These are phyloP conservation scores for Penicillium diatomitis DNA, from an alignment of 495 filamentous ascomycete genomes.

Conservation along the genomic window DNA sequence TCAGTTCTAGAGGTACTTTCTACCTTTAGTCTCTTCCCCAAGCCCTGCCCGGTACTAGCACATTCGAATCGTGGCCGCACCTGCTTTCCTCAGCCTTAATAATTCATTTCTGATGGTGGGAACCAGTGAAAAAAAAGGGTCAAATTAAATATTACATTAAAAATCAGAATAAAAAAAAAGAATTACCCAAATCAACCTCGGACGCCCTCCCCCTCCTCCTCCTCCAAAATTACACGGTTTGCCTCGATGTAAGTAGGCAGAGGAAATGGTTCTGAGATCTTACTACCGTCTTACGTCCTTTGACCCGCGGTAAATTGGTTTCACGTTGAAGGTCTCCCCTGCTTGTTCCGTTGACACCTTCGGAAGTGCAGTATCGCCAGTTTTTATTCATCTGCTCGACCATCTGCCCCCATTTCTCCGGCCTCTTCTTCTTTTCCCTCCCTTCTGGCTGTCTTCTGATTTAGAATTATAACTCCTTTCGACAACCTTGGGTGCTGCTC, in stretches of 20 bases:
- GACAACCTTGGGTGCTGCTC: too few relatives aligned
- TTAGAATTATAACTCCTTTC: too few relatives aligned
- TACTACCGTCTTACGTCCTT: slow-evolving; percentile 2
- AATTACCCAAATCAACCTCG: too few relatives aligned
- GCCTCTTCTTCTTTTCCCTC: slow-evolving; percentile 1
- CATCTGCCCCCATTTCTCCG: slow-evolving; percentile 6
- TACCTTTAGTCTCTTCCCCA: not conserved
- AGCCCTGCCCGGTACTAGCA: not conserved
- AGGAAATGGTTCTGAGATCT: not conserved
- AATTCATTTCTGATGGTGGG: not conserved
- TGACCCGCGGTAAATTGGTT: slow-evolving; percentile 20
- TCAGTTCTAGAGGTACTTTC: too few relatives aligned
- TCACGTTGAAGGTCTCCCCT: slow-evolving; percentile 3
- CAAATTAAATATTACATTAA: too few relatives aligned
- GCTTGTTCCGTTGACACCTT: slow-evolving; percentile 2
- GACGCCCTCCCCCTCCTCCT: not conserved
- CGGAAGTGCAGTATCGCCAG: slow-evolving; percentile 12
- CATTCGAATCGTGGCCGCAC: too few relatives aligned
- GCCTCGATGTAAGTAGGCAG: too few relatives aligned
- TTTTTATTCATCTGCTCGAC: slow-evolving; percentile 10
- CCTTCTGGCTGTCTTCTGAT: not conserved
- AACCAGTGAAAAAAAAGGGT: too few relatives aligned
- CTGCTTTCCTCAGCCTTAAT: slow-evolving; percentile 7
- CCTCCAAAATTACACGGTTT: not conserved
- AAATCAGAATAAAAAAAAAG: too few relatives aligned